Conservation (phyloP, 305 asterid species). For the Solanum hybrid region DNA sequence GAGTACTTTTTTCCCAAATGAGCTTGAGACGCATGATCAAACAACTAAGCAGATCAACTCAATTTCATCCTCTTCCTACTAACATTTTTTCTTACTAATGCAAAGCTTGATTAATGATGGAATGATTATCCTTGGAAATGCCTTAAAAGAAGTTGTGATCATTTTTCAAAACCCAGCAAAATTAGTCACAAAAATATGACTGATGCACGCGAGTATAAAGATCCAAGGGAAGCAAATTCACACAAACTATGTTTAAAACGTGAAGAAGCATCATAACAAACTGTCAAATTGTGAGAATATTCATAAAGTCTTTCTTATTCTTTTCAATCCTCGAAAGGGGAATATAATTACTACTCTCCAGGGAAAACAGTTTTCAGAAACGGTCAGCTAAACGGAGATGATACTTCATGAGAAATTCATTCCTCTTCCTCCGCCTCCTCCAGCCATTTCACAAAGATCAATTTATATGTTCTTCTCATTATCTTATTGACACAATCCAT, state of each 20-base stretch:
- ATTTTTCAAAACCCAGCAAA: neutral
- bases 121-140: neutral
- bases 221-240: neutral
- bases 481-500: neutral
- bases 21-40: neutral
- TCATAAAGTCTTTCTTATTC: neutral
- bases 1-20: neutral
- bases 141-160: neutral
- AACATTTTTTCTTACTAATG: neutral
- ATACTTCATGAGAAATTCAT: constrained; percentile 10
- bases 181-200: neutral
- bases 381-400: neutral
- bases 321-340: neutral
- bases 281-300: neutral
- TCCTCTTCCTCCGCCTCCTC: constrained; percentile 99
- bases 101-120: neutral
- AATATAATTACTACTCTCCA: neutral
- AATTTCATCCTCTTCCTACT: neutral
- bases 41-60: neutral
- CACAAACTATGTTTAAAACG: neutral
- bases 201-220: neutral
- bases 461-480: neutral
- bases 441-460: constrained; percentile 43
- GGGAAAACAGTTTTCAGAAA: neutral
- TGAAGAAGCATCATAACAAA: neutral